Percentiles rank a stretch among this genome's conserved stretches.
Evolutionary conservation across 352 stramenopile species (phyloP).

Genomic region (Phytophthora vignae): DNA sequence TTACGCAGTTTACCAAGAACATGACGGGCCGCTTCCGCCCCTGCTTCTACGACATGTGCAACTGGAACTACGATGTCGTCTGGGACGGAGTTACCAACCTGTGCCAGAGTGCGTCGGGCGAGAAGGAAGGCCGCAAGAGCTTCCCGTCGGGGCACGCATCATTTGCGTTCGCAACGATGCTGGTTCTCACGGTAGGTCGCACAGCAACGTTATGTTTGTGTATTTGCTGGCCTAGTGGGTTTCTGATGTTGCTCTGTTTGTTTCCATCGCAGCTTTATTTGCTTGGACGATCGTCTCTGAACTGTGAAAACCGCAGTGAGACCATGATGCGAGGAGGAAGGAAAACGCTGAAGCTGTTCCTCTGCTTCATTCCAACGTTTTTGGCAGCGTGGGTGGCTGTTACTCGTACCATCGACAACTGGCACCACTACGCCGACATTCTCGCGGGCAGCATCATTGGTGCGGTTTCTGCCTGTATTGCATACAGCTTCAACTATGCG

Average conservation of each 20-base stretch:
- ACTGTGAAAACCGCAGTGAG: slow-evolving; percentile 65
- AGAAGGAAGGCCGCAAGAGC: slow-evolving; percentile 82
- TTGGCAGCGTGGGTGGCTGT: slow-evolving; percentile 78
- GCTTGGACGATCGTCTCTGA: slow-evolving; percentile 72
- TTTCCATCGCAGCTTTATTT: slow-evolving; percentile 78
- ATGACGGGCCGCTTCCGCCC: slow-evolving; percentile 82
- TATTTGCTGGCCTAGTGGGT: neutral
- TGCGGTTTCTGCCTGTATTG: slow-evolving; percentile 55
- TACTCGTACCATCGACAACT: slow-evolving; percentile 87
- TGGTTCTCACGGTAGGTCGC: slow-evolving; percentile 70
- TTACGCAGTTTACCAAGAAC: slow-evolving; percentile 87
- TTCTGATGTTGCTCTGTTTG: slow-evolving; percentile 28
- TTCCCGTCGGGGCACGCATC: slow-evolving; percentile 86
- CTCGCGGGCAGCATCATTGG: slow-evolving; percentile 73
- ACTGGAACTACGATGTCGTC: slow-evolving; percentile 69
- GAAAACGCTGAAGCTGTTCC: slow-evolving; percentile 79
- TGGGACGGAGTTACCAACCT: slow-evolving; percentile 84
- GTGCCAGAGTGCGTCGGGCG: slow-evolving; percentile 56
- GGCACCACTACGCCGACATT: slow-evolving; percentile 86
- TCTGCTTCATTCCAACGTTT: slow-evolving; percentile 77
- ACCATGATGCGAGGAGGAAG: slow-evolving; percentile 60
- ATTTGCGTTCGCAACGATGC: slow-evolving; percentile 83
- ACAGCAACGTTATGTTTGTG: neutral
- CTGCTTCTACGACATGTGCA: slow-evolving; percentile 89
- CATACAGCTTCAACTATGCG: slow-evolving; percentile 77